phyloP scores from a whole-genome alignment of 257 asterid species.

The Thymus mandschuricus region DNA sequence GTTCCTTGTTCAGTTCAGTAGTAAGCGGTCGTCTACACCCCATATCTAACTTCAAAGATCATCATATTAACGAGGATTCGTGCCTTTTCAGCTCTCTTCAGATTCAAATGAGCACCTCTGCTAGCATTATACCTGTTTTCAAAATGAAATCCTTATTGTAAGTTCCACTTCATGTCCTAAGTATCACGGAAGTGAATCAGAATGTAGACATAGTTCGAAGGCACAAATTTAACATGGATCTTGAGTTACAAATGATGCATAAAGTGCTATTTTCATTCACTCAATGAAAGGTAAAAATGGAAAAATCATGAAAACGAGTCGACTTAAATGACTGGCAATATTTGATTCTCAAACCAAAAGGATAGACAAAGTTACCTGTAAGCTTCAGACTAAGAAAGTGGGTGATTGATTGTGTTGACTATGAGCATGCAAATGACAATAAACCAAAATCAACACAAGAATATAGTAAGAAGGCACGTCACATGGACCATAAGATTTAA shows the following conservation, averaged over 20 bases:
- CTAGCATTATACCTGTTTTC: conserved; percentile 66
- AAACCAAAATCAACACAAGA: conserved; percentile 2
- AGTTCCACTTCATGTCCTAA: conserved; percentile 5
- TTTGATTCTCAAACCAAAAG: conserved; percentile 4
- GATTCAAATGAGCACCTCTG: conserved; percentile 77
- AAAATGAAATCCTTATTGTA: neutral
- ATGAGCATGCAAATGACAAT: neutral
- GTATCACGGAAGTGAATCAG: neutral
- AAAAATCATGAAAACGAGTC: conserved; percentile 1
- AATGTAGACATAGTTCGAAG: neutral
- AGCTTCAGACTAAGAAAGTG: neutral
- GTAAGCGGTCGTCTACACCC: neutral
- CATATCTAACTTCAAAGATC: no score
- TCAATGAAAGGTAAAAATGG: neutral
- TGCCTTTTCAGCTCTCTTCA: conserved; percentile 84
- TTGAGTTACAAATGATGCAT: neutral
- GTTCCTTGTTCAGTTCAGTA: neutral
- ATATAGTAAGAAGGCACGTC: neutral
- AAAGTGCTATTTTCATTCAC: neutral
- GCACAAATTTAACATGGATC: neutral
- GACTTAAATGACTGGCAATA: conserved; percentile 1
- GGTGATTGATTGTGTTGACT: neutral
- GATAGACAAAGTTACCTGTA: neutral
- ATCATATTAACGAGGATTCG: conserved; percentile 47
- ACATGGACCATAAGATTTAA: neutral